phyloP scores from a whole-genome alignment of 805 yeast genomes.

The Yarrowia sp. region DNA sequence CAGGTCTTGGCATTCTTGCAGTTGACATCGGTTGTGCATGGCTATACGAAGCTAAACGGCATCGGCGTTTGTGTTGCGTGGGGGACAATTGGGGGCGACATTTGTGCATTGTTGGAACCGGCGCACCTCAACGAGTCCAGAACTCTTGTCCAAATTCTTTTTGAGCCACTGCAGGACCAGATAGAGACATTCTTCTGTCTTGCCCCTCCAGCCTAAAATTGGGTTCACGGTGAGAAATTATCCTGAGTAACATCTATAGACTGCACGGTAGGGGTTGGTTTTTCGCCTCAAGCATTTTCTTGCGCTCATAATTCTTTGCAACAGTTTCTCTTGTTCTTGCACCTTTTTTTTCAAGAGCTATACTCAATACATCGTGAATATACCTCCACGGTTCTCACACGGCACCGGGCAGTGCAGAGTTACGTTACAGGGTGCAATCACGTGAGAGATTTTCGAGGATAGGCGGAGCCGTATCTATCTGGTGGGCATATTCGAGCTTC shows the following conservation, averaged over 20 bases:
- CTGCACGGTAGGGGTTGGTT: too few relatives aligned
- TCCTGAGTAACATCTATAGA: not conserved
- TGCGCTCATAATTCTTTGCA: too few relatives aligned
- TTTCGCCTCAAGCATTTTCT: too few relatives aligned
- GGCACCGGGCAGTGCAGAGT: conserved; percentile 7
- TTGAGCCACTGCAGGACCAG: not conserved
- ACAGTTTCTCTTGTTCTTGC: too few relatives aligned
- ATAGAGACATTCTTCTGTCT: not conserved
- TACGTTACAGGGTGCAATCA: not conserved
- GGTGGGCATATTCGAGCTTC: too few relatives aligned
- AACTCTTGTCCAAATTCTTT: not conserved
- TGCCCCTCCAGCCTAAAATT: not conserved
- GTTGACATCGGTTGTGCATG: not conserved
- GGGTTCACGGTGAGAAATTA: not conserved
- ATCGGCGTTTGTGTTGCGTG: too few relatives aligned
- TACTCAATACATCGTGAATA: too few relatives aligned
- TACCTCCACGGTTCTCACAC: not conserved
- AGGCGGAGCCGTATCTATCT: too few relatives aligned
- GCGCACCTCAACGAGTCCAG: too few relatives aligned
- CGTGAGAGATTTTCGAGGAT: not conserved
- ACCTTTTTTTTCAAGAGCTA: too few relatives aligned
- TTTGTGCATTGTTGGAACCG: not conserved
- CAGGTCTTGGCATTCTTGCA: not conserved
- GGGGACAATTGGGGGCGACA: too few relatives aligned
- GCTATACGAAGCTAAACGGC: too few relatives aligned